Evolutionary conservation across 1,284 basidiomycete species (phyloP).

Genomic region (Inonotus obliquus): DNA sequence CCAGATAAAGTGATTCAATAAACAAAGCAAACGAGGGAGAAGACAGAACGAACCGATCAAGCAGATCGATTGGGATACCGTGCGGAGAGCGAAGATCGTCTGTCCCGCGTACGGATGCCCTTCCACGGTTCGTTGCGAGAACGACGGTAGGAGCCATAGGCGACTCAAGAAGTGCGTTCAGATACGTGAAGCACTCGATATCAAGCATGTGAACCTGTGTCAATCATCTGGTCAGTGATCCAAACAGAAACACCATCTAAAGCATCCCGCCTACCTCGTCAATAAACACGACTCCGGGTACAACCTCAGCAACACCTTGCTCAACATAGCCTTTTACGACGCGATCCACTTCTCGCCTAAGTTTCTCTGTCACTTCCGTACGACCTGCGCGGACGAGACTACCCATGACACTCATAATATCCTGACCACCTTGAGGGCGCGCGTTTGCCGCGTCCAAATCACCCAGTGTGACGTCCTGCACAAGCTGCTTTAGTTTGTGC

Average conservation of each 20-base stretch:
- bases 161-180: conserved; percentile 93
- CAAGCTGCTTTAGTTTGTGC: conserved; percentile 95
- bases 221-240: not conserved
- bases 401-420: conserved; percentile 99
- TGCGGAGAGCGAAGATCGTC: conserved; percentile 90
- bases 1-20: not conserved
- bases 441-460: conserved; percentile 98
- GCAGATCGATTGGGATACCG: conserved; percentile 89
- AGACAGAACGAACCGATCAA: conserved; percentile 66
- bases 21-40: conserved; percentile 2
- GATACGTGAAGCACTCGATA: conserved; percentile 98
- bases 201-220: conserved; percentile 96
- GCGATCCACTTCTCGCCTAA: conserved; percentile 94
- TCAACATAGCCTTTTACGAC: conserved; percentile 98
- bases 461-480: conserved; percentile 95
- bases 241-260: not conserved
- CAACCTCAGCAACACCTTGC: conserved; percentile 95
- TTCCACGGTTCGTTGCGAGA: conserved; percentile 93
- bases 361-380: conserved; percentile 96
- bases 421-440: conserved; percentile 90
- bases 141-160: conserved; percentile 97
- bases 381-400: conserved; percentile 91
- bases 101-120: conserved; percentile 89
- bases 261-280: conserved; percentile 74
- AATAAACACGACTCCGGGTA: conserved; percentile 97